Conservation (phyloP, 208 protist species). For the Trypanosoma rangeli region DNA sequence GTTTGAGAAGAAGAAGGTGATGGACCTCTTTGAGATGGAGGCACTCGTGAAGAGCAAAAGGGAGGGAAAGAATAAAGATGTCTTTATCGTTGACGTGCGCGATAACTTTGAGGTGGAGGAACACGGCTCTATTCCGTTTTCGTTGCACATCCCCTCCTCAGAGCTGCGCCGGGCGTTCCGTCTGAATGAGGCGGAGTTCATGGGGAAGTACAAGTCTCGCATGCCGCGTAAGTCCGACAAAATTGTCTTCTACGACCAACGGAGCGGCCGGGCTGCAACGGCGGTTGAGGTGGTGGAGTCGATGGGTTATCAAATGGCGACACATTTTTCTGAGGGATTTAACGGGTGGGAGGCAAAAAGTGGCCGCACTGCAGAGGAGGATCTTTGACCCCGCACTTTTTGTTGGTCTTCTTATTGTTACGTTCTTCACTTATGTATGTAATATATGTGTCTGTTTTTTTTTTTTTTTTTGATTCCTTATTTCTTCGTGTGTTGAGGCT, state of each 20-base stretch:
- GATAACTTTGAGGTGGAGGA: slow-evolving; percentile 53
- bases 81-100: slow-evolving; percentile 63
- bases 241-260: slow-evolving; percentile 59
- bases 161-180: slow-evolving; percentile 48
- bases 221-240: slow-evolving; percentile 51
- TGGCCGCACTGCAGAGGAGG: slow-evolving; percentile 35
- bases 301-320: slow-evolving; percentile 35
- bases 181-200: slow-evolving; percentile 46
- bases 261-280: slow-evolving; percentile 33
- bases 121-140: slow-evolving; percentile 44
- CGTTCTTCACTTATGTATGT: slow-evolving; percentile 10
- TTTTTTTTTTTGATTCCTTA: background rate
- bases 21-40: slow-evolving; percentile 50
- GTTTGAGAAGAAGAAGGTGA: slow-evolving; percentile 1
- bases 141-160: slow-evolving; percentile 48
- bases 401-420: background rate
- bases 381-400: no score
- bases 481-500: no score
- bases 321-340: slow-evolving; percentile 37
- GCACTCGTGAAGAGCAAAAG: slow-evolving; percentile 52
- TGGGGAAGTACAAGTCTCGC: slow-evolving; percentile 48
- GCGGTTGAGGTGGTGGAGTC: slow-evolving; percentile 32
- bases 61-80: slow-evolving; percentile 33
- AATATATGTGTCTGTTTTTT: background rate
- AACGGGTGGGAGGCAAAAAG: slow-evolving; percentile 39